Percentiles rank a stretch among this genome's conserved stretches.
phyloP scores from a whole-genome alignment of 495 filamentous ascomycete species.

The Daldinia concentrica region DNA sequence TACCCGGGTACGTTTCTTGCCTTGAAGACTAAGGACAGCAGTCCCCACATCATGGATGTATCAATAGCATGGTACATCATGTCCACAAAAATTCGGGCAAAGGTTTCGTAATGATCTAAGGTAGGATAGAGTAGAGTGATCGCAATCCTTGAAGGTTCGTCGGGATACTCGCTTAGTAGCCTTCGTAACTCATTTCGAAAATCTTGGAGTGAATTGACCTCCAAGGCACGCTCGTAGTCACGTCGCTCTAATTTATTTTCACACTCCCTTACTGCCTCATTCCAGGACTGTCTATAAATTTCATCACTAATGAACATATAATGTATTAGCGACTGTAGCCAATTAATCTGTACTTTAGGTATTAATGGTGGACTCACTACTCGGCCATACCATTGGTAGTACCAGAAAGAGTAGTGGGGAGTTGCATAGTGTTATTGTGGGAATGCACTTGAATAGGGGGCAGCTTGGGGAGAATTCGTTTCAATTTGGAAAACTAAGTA shows the following conservation, averaged over 20 bases:
- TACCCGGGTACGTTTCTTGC: neutral
- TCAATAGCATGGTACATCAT: constrained; percentile 17
- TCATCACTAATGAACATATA: constrained; percentile 2
- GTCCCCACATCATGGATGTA: constrained; percentile 29
- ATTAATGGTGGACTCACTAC: constrained; percentile 5
- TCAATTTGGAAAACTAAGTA: neutral
- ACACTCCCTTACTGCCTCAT: constrained; percentile 8
- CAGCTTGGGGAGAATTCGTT: neutral
- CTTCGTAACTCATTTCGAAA: constrained; percentile 5
- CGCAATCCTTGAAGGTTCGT: constrained; percentile 1
- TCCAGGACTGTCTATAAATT: constrained; percentile 15
- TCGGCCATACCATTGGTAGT: constrained; percentile 1
- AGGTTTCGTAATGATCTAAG: constrained; percentile 21
- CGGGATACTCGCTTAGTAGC: constrained; percentile 3
- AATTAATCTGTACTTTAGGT: neutral
- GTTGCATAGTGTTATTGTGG: constrained; percentile 5
- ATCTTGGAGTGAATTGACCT: neutral
- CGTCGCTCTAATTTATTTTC: constrained; percentile 13
- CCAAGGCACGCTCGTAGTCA: constrained; percentile 10
- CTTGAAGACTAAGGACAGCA: constrained; percentile 24
- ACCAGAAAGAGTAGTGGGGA: neutral
- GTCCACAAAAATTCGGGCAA: constrained; percentile 13
- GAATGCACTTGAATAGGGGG: neutral
- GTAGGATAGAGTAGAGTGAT: constrained; percentile 9
- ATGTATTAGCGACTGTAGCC: neutral